Evolutionary conservation across 176 grass and related monocot genomes (phyloP).

Genomic region (Oryza rufipogon): DNA sequence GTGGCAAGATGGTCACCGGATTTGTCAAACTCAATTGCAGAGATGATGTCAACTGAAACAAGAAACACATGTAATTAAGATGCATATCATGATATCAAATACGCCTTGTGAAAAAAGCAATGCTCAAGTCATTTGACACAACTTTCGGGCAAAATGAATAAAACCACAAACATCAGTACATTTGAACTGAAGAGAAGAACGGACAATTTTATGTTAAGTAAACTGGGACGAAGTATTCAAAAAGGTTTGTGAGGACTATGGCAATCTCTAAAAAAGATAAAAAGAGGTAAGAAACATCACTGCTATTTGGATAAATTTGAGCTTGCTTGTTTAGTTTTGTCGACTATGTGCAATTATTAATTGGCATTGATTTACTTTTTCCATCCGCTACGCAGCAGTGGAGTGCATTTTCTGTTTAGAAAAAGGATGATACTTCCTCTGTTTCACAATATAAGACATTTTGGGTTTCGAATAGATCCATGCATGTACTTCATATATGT

Average conservation of each 20-base stretch:
- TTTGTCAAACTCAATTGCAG: constrained; percentile 87
- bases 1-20: constrained; percentile 82
- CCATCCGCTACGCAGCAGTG: background rate
- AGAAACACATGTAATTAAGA: constrained; percentile 34
- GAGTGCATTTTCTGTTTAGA: background rate
- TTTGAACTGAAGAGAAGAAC: constrained; percentile 1
- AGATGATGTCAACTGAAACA: constrained; percentile 80
- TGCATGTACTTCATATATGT: too few relatives aligned
- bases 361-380: background rate
- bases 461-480: too few relatives aligned
- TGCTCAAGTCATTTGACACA: constrained; percentile 14
- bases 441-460: too few relatives aligned
- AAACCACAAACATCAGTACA: constrained; percentile 2
- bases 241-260: background rate
- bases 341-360: constrained; percentile 4
- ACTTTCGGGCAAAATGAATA: background rate
- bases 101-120: constrained; percentile 18
- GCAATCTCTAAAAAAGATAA: constrained; percentile 17
- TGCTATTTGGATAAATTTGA: background rate
- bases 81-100: background rate
- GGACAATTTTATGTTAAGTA: background rate
- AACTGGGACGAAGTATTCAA: constrained; percentile 20
- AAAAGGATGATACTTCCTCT: constrained; percentile 3
- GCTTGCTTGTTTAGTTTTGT: constrained; percentile 1
- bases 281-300: background rate